Evolutionary conservation across 257 asterid species (phyloP).

Genomic region (Nicotiana noctiflora): DNA sequence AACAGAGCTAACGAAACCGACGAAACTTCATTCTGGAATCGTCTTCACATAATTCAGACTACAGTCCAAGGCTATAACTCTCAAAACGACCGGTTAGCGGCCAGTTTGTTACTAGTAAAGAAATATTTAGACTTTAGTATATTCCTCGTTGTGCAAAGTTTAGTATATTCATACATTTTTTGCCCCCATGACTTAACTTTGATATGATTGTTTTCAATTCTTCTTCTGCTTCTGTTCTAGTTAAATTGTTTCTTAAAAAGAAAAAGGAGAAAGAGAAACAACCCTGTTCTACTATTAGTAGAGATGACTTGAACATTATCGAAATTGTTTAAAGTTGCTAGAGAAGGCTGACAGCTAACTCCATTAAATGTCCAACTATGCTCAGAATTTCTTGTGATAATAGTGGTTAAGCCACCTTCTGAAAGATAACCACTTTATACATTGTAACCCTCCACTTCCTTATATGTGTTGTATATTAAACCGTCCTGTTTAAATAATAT

Average conservation of each 20-base stretch:
- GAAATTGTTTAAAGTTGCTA: not conserved
- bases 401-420: constrained; percentile 20
- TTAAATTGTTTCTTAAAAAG: not conserved
- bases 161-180: no score
- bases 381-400: not conserved
- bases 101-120: no score
- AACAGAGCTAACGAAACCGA: no score
- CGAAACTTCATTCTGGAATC: no score
- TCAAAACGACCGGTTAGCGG: no score
- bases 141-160: no score
- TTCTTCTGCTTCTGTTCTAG: no score
- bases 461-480: not conserved
- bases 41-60: no score
- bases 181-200: no score
- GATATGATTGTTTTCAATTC: no score
- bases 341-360: constrained; percentile 29
- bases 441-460: constrained; percentile 13
- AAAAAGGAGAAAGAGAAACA: not conserved
- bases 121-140: no score
- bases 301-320: not conserved
- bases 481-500: not conserved
- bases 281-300: not conserved
- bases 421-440: constrained; percentile 19
- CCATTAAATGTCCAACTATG: constrained; percentile 1
- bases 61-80: no score